Conservation (phyloP, 2,329 filamentous ascomycete genomes). For the Geoglossum cookeanum region DNA sequence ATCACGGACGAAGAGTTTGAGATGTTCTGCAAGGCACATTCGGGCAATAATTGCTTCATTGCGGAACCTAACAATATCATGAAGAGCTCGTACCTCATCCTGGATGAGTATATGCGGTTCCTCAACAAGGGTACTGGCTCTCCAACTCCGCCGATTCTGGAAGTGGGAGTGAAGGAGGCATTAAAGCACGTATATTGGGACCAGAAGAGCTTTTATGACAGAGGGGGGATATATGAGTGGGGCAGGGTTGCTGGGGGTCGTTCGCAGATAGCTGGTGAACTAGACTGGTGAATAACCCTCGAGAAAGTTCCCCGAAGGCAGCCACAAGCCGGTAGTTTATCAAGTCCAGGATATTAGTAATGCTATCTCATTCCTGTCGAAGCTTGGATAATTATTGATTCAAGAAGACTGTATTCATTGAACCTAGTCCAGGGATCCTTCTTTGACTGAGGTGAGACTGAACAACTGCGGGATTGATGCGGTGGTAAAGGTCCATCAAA, state of each 20-base stretch:
- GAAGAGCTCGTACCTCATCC: constrained; percentile 30
- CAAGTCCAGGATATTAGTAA: too few relatives aligned
- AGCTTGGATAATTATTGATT: too few relatives aligned
- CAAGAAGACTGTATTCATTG: too few relatives aligned
- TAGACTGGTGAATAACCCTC: not conserved
- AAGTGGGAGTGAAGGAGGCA: constrained; percentile 28
- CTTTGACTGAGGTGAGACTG: too few relatives aligned
- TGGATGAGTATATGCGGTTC: constrained; percentile 34
- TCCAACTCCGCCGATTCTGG: constrained; percentile 21
- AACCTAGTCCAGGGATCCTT: too few relatives aligned
- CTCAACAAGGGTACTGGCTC: constrained; percentile 24
- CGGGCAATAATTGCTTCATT: constrained; percentile 24
- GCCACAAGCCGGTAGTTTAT: too few relatives aligned
- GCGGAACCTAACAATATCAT: constrained; percentile 32
- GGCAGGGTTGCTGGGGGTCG: constrained; percentile 5
- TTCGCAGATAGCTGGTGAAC: not conserved
- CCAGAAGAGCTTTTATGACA: constrained; percentile 22
- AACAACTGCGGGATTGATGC: too few relatives aligned
- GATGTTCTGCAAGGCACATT: constrained; percentile 27
- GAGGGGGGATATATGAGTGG: constrained; percentile 33
- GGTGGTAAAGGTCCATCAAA: too few relatives aligned
- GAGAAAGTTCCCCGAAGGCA: too few relatives aligned
- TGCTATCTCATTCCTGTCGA: too few relatives aligned
- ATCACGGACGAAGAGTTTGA: constrained; percentile 29
- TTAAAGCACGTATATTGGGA: constrained; percentile 29